Evolutionary conservation across 805 yeast genomes (phyloP).

Genomic region (Kuraishia borneana): DNA sequence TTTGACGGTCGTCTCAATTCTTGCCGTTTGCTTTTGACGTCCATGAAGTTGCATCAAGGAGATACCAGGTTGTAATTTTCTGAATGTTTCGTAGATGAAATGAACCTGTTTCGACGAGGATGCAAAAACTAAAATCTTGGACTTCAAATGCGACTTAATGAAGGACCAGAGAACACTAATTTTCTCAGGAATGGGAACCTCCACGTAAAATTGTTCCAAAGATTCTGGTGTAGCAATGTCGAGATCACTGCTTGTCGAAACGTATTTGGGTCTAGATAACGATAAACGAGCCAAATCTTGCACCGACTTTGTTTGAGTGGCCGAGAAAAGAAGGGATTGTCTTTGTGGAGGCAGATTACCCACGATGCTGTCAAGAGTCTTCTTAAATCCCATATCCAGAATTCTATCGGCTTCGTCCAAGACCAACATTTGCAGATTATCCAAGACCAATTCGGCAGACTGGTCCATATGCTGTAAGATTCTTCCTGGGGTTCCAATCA

Average conservation of each 20-base stretch:
- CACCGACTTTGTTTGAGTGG: conserved; percentile 80
- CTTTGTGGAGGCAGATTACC: conserved; percentile 68
- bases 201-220: conserved; percentile 74
- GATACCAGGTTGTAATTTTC: conserved; percentile 87
- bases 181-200: conserved; percentile 66
- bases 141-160: conserved; percentile 69
- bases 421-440: conserved; percentile 68
- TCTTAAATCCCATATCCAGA: conserved; percentile 86
- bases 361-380: conserved; percentile 70
- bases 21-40: conserved; percentile 80
- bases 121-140: conserved; percentile 72
- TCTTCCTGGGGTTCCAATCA: conserved; percentile 90
- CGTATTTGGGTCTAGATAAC: conserved; percentile 48
- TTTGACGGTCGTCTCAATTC: conserved; percentile 72
- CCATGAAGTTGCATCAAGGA: conserved; percentile 81
- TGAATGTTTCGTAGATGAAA: conserved; percentile 75
- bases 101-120: conserved; percentile 89
- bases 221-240: conserved; percentile 45
- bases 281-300: conserved; percentile 76
- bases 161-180: conserved; percentile 81
- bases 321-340: conserved; percentile 79
- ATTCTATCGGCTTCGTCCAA: conserved; percentile 91
- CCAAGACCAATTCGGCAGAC: conserved; percentile 65
- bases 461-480: conserved; percentile 86
- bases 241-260: conserved; percentile 28